Evolutionary conservation across 371 early-diverging fungal genomes (phyloP).

Genomic region (Syncephalastrum contaminatum): DNA sequence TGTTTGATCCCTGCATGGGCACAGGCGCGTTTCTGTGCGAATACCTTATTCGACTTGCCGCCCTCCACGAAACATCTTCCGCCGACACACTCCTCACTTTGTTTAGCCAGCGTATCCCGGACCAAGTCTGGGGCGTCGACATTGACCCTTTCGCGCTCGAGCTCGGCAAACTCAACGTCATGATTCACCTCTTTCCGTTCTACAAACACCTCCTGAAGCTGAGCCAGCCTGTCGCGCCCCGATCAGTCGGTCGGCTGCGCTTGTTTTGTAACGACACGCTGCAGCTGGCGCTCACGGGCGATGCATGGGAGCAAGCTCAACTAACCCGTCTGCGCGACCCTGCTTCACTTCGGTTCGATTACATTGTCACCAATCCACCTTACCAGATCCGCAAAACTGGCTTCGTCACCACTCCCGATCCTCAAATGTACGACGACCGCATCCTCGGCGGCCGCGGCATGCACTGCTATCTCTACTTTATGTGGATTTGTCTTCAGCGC

Average conservation of each 20-base stretch:
- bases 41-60: constrained; percentile 44
- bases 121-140: constrained; percentile 60
- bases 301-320: constrained; percentile 9
- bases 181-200: constrained; percentile 41
- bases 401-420: constrained; percentile 56
- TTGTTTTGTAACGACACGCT: constrained; percentile 63
- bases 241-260: constrained; percentile 34
- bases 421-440: constrained; percentile 50
- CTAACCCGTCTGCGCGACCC: constrained; percentile 43
- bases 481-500: constrained; percentile 46
- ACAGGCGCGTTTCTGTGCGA: constrained; percentile 61
- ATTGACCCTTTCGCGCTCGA: constrained; percentile 60
- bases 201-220: constrained; percentile 34
- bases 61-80: constrained; percentile 22
- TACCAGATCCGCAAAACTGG: constrained; percentile 69
- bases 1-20: constrained; percentile 63
- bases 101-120: constrained; percentile 31
- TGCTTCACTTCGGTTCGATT: constrained; percentile 46
- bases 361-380: constrained; percentile 68
- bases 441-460: constrained; percentile 47
- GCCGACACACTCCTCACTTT: constrained; percentile 19
- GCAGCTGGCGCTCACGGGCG: constrained; percentile 26
- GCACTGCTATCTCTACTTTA: constrained; percentile 47
- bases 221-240: constrained; percentile 1
- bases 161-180: constrained; percentile 39